phyloP scores from a whole-genome alignment of 1,139 yeast species.

The Sugiyamaella japonica region DNA sequence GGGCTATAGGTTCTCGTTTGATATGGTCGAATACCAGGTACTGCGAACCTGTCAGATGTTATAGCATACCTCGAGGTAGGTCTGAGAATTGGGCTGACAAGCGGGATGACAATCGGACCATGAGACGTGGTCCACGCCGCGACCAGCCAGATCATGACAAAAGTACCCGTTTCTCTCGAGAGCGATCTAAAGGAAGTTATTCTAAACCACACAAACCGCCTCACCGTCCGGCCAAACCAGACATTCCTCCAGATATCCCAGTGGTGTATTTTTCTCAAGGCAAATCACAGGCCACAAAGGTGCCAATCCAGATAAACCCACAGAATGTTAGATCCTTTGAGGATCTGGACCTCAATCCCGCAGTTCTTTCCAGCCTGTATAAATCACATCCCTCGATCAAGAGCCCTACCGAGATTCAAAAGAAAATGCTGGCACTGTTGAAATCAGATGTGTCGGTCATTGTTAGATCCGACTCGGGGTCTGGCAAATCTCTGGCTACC shows the following conservation, averaged over 20 bases:
- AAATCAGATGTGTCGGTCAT: conserved; percentile 36
- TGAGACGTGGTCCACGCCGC: not conserved
- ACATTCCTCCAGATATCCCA: conserved; percentile 5
- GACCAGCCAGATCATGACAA: not conserved
- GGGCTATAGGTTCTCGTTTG: too few relatives aligned
- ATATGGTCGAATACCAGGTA: too few relatives aligned
- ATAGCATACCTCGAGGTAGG: not conserved
- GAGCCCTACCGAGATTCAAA: conserved; percentile 36
- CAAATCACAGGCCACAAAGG: conserved; percentile 2
- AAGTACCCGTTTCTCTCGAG: too few relatives aligned
- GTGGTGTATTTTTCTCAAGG: conserved; percentile 7
- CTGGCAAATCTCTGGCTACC: conserved; percentile 37
- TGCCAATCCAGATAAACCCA: conserved; percentile 31
- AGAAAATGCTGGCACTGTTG: conserved; percentile 36
- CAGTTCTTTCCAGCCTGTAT: conserved; percentile 19
- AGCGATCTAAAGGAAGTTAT: too few relatives aligned
- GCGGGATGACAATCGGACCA: not conserved
- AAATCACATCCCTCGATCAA: conserved; percentile 22
- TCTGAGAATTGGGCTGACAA: not conserved
- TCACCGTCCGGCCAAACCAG: not conserved
- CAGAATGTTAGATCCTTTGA: conserved; percentile 26
- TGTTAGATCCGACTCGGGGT: conserved; percentile 34
- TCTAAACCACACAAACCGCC: not conserved
- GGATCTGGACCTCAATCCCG: conserved; percentile 25
- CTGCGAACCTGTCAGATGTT: not conserved